Evolutionary conservation across 495 filamentous ascomycete genomes (phyloP), one percentile per base, ranked within the genome.

Genomic region (Platismatia glauca): DNA sequence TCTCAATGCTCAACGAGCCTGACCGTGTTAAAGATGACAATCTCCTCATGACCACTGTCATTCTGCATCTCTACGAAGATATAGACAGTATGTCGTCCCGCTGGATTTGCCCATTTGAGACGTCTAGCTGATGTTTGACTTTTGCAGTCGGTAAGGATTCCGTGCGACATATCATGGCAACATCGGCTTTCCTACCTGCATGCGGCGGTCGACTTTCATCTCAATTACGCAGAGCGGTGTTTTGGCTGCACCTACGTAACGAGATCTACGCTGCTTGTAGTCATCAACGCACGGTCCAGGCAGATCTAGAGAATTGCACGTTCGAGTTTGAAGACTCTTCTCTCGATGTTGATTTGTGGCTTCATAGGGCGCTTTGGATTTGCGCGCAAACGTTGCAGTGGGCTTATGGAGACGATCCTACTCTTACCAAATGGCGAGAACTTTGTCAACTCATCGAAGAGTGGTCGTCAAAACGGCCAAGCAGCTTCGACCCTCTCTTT

Each of bases 341-440:
- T 7, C 33, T 48, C 1, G 57, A 60, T 46, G 18, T 43, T 20
- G 62, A 59, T 20, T 20, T 55, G 0, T 65, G 63, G 48, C 35
- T 53, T n/a, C 63, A 65, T n/a, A 34, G 58, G 46, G 46, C 58
- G 13, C 18, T 65, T 18, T 60, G 58, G 57, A 65, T 50, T 24
- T 64, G 63, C 7, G 63, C 43, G 15, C 58, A 55, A 37, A 58
- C 55, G 20, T 24, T 60, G n/a, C 63, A 64, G 48, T 64, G 63
- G 57, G 63, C 50, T 9, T 64, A 60, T 4, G 57, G 57, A 9
- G 48, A 34, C 37, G 63, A 61, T 2, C 9, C 55, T 38, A 43
- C 48, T 12, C 22, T 27, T 6, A 33, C 33, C 27, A 46, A 29
- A 15, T 61, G 63, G 63, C 39, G 29, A n/a, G 58, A 64, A 7